Evolutionary conservation across 805 yeast species (phyloP), one percentile per base, ranked within the genome.

Genomic region (Lipomyces spencermartinsiae): DNA sequence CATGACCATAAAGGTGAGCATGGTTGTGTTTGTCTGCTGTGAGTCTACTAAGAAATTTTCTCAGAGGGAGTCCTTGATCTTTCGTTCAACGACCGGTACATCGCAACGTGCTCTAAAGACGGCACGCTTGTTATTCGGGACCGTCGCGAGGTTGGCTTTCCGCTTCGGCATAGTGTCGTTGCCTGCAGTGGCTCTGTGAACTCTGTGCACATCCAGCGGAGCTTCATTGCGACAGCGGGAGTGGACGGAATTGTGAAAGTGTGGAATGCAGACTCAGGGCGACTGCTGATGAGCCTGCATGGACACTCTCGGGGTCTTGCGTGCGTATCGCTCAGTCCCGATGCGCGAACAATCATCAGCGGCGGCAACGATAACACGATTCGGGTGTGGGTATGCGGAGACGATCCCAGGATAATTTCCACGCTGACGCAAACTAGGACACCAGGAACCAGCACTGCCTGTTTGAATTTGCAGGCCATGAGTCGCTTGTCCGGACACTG

Each of bases 231-330:
- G 33, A 74, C 76, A 22, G 82, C 79, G 2, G 81, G 82, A 3
- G 92, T 92, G 74, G 98, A 93, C 78, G 84, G 89, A 31, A 87
- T 94, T 0, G 87, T 92, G 46, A 91, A 90, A 73, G 85, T 92
- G 31, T 93, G 98, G 97, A 88, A 89, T 75, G 82, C 89, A 14
- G 84, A 83, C 53, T 85, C 91, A 1, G 95, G 96, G 0, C 84
- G 85, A 71, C 81, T 90, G 63, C 70, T 92, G 4, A 81, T 89
- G 74, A 87, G 93, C 22, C 81, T 92, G 55, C 80, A 83, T 19
- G 97, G 97, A 4, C 98, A 93, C 77, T 83, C 87, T 1, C 87
- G 91, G 72, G 97, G 97, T 19, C 90, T 94, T 25, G 87, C 93
- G 59, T 88, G 92, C 73, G 97, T 93, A 49, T 90, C 90, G 78